Evolutionary conservation across 164 flowering plant genomes (phyloP).

Genomic region (Akebia trifoliata): DNA sequence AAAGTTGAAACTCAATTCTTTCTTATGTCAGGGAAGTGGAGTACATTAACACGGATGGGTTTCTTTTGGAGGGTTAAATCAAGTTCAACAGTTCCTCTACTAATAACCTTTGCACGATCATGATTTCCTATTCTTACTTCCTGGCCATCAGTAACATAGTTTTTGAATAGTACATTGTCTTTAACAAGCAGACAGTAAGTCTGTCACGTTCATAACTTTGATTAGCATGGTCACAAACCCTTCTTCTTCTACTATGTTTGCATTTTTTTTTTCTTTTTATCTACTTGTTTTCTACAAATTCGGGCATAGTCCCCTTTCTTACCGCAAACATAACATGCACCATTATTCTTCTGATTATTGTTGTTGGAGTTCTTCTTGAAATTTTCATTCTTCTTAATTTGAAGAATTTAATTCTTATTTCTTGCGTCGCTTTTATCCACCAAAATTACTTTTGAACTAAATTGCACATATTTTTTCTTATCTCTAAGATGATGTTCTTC

Average conservation of each 20-base stretch:
- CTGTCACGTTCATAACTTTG: background rate
- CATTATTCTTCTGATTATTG: background rate
- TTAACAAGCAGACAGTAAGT: constrained; percentile 11
- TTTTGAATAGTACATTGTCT: constrained; percentile 3
- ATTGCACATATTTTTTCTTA: background rate
- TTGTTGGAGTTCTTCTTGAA: background rate
- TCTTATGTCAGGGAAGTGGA: constrained; percentile 2
- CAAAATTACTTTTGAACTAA: background rate
- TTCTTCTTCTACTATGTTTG: no score
- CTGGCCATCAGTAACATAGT: background rate
- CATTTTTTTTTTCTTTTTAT: no score
- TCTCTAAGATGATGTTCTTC: constrained; percentile 4
- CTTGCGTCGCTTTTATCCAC: constrained; percentile 5
- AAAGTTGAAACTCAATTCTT: constrained; percentile 7
- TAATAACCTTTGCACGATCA: background rate
- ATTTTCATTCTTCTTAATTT: background rate
- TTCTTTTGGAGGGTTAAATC: constrained; percentile 6
- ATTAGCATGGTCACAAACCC: no score
- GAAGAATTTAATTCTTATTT: constrained; percentile 5
- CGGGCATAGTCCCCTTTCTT: no score
- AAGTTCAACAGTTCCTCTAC: constrained; percentile 4
- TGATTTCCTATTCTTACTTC: constrained; percentile 4
- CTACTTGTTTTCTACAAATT: no score
- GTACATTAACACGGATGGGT: background rate
- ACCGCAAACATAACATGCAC: constrained; percentile 6